Conservation (phyloP, 306 rosid species). For the Sicyos edulis region DNA sequence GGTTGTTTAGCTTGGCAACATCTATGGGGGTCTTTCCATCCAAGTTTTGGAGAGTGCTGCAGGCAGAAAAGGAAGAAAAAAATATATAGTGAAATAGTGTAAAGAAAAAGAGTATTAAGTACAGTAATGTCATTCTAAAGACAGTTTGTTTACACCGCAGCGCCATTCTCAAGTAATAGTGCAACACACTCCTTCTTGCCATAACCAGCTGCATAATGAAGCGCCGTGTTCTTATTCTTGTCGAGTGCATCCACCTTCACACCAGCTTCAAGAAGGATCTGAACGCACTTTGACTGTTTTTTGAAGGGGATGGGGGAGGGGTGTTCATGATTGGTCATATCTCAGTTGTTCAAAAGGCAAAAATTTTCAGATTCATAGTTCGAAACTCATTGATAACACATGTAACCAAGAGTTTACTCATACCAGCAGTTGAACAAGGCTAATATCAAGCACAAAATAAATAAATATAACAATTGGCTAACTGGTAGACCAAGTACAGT, state of each 20-base stretch:
- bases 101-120: neutral
- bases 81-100: neutral
- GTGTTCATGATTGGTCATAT: neutral
- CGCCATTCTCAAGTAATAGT: conserved; percentile 79
- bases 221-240: conserved; percentile 93
- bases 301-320: neutral
- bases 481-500: no score
- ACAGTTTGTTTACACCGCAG: conserved; percentile 61
- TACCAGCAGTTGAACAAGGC: conserved; percentile 5
- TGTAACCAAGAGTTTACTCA: conserved; percentile 5
- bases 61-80: conserved; percentile 20
- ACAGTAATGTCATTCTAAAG: neutral
- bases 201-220: conserved; percentile 97
- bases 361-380: neutral
- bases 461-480: neutral
- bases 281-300: conserved; percentile 87
- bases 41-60: conserved; percentile 92
- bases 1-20: conserved; percentile 94
- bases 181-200: conserved; percentile 98
- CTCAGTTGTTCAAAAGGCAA: neutral
- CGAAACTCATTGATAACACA: neutral
- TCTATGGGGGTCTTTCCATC: conserved; percentile 97
- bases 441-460: neutral
- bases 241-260: conserved; percentile 93
- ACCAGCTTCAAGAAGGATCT: conserved; percentile 88